Conservation (phyloP, 441 rosid species). For the Gossypium gossypioides region DNA sequence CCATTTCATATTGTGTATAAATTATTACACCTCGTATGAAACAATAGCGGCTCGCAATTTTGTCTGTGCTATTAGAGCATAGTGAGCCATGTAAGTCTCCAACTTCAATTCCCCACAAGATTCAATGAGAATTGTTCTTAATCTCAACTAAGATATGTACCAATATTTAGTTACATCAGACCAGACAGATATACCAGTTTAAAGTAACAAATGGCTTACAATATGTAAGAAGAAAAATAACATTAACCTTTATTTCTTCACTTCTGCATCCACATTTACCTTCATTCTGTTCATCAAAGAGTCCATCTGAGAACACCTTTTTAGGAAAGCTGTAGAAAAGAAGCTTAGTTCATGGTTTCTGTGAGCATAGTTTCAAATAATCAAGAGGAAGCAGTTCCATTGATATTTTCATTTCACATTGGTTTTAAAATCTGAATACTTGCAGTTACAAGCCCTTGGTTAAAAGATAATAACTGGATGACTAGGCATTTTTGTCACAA, state of each 20-base stretch:
- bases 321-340: not conserved
- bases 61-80: not conserved
- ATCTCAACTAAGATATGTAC: not conserved
- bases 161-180: not conserved
- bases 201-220: not conserved
- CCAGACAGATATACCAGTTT: not conserved
- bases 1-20: slow-evolving; percentile 8
- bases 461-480: not conserved
- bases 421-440: not conserved
- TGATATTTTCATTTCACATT: not conserved
- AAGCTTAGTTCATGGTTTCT: not conserved
- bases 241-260: not conserved
- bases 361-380: not conserved
- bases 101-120: not conserved
- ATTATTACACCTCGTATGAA: not conserved
- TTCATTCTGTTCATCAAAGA: not conserved
- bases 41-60: not conserved
- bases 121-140: slow-evolving; percentile 10
- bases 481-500: slow-evolving; percentile 4
- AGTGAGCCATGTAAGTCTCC: not conserved
- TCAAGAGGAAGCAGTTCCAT: not conserved
- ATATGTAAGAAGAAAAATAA: too few species aligned
- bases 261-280: not conserved
- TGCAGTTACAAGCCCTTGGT: not conserved
- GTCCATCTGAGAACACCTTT: not conserved